Evolutionary conservation across 2,329 filamentous ascomycete genomes (phyloP).

Genomic region (Talaromyces islandicus): DNA sequence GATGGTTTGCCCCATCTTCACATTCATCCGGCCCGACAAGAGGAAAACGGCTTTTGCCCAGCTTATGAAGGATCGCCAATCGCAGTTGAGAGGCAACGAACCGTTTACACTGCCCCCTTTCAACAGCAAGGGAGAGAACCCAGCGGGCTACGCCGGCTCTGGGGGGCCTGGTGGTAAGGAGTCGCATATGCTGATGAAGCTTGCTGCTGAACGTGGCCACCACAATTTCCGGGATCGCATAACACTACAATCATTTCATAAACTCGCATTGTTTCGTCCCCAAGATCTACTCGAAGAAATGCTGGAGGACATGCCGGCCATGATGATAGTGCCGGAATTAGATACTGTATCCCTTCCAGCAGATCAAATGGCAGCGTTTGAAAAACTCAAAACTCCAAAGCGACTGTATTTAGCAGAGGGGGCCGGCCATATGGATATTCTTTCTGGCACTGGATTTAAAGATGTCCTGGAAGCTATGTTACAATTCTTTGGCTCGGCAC

Average conservation of each 20-base stretch:
- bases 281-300: background rate
- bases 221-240: background rate
- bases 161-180: background rate
- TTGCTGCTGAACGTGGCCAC: background rate
- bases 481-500: background rate
- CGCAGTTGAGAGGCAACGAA: slow-evolving; percentile 32
- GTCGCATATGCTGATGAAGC: background rate
- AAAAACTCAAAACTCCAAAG: background rate
- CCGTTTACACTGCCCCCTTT: slow-evolving; percentile 28
- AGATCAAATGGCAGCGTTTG: background rate
- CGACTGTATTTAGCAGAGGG: background rate
- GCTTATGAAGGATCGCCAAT: slow-evolving; percentile 33
- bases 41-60: slow-evolving; percentile 19
- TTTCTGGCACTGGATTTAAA: background rate
- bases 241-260: background rate
- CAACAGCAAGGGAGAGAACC: background rate
- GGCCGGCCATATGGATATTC: background rate
- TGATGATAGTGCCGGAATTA: background rate
- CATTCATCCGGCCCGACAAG: slow-evolving; percentile 7
- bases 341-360: background rate
- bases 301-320: background rate
- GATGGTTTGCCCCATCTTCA: slow-evolving; percentile 17
- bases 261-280: background rate
- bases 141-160: background rate
- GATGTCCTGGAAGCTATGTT: background rate